Evolutionary conservation across 208 protist species (phyloP), one percentile per base, ranked within the genome.

Genomic region (Leishmania tarentolae): DNA sequence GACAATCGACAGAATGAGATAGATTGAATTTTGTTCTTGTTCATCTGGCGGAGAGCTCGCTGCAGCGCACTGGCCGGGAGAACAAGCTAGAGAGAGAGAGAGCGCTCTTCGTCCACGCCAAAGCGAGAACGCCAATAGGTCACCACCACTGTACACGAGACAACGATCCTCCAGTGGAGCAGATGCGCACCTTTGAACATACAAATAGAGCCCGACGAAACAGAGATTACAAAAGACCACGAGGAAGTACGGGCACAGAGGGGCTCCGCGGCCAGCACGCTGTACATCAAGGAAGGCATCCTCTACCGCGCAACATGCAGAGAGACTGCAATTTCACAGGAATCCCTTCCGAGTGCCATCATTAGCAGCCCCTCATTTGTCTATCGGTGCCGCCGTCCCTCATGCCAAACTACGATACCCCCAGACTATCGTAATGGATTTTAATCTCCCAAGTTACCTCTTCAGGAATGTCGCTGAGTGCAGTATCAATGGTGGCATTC

Each of bases 391-490:
- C 13, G 17, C 21, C 53, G 31, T 0, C 5, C 17, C 4, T 37
- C 40, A 37, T 40, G 56, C 3, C 2, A 9, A 37, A 1, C 65
- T 83, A 87, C 13, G 79, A 81, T 7, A 74, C 57, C 19, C 85
- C 85, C 13, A 63, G 81, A 44, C 81, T 82, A 80, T 92, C 86
- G 83, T 97, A 97, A 75, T 95, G 92, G 66, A 96, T 89, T 40
- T 94, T 95, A 15, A 93, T 85, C n/a, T 91, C 90, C 94, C 94
- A 97, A 2, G 78, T 0, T 0, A 90, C 80, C 17, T 90, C 87
- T 19, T 89, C 84, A n/a, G 89, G 79, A 21, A 73, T 42, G 11
- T 93, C 89, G 52, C 82, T 84, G 66, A 80, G 80, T 6, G 81
- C 81, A 5, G 88, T 82, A 66, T 95, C 89, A 19, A 97, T 79